Evolutionary conservation across 1,139 yeast genomes (phyloP), one percentile per base, ranked within the genome.

Genomic region (Geotrichum klebahnii): DNA sequence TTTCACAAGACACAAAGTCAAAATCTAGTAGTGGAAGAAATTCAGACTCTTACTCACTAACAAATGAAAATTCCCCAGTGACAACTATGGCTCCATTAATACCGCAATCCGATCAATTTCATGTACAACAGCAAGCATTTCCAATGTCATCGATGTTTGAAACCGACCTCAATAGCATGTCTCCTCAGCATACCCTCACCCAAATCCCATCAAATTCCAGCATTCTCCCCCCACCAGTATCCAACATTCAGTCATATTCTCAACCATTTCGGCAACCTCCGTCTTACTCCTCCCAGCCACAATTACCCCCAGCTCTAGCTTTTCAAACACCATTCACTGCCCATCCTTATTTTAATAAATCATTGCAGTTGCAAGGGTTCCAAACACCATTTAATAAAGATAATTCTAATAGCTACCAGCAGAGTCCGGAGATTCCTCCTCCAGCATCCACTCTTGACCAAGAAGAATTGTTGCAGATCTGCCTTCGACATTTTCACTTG

Each of bases 381-480:
- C n/a, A n/a, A n/a, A n/a, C n/a, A n/a, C n/a, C n/a, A n/a, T n/a
- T n/a, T n/a, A n/a, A n/a, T n/a, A n/a, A n/a, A n/a, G n/a, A n/a
- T n/a, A n/a, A n/a, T n/a, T n/a, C n/a, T 5, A 14, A 32, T 32
- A 32, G 16, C 38, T n/a, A 34, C n/a, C 22, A 16, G 4, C 12
- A 16, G 4, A 16, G 20, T 16, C 12, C 35, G 35, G 38, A 37
- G n/a, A 2, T 12, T 8, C 42, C 41, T 5, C 34, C 38, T n/a
- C 31, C 35, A 14, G 33, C 42, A 10, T 24, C 19, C 17, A 34
- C 32, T 19, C 37, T 43, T 12, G 47, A 48, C 23, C 43, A 48
- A 16, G 26, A 16, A 9, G 43, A 43, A 32, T 41, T 43, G 6
- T 22, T 43, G 19, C 40, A 38, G 17, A 23, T 36, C 5, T 48